Conservation (phyloP, 2,329 filamentous ascomycete genomes). For the Lojkania enalia region DNA sequence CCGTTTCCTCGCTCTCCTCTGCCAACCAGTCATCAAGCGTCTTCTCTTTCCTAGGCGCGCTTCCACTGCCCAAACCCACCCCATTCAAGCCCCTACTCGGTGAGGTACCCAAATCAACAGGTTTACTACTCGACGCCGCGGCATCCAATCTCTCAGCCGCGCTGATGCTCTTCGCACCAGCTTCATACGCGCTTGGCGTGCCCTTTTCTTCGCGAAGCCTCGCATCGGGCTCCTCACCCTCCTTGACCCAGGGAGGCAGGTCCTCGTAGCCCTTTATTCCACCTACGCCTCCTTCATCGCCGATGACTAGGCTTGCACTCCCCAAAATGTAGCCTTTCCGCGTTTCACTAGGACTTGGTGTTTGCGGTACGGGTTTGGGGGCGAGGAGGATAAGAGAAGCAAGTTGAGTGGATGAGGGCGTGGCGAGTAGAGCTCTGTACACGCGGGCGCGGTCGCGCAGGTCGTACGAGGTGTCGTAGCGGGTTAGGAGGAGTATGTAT, state of each 20-base stretch:
- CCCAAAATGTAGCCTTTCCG: constrained; percentile 79
- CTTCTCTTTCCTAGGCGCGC: constrained; percentile 50
- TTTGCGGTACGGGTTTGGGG: constrained; percentile 90
- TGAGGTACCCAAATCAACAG: constrained; percentile 30
- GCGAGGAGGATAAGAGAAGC: constrained; percentile 89
- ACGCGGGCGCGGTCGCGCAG: constrained; percentile 87
- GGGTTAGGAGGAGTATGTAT: constrained; percentile 79
- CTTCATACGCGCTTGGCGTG: constrained; percentile 40
- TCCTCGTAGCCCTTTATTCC: constrained; percentile 75
- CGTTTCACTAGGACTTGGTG: constrained; percentile 83
- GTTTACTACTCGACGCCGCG: constrained; percentile 48
- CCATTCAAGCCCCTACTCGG: constrained; percentile 56
- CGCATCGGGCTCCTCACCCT: constrained; percentile 78
- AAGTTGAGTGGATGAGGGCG: constrained; percentile 75
- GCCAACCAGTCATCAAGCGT: constrained; percentile 95
- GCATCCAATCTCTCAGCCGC: constrained; percentile 68
- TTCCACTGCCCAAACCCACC: constrained; percentile 30
- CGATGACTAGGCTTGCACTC: constrained; percentile 82
- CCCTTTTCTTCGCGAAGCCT: constrained; percentile 64
- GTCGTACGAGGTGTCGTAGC: constrained; percentile 95
- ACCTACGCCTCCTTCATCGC: constrained; percentile 71
- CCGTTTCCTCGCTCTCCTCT: constrained; percentile 58
- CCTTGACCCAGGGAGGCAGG: constrained; percentile 82
- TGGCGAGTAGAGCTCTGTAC: constrained; percentile 80
- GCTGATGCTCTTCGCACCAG: constrained; percentile 50